Evolutionary conservation across 805 yeast genomes (phyloP).

Genomic region (Metschnikowia kofuensis): DNA sequence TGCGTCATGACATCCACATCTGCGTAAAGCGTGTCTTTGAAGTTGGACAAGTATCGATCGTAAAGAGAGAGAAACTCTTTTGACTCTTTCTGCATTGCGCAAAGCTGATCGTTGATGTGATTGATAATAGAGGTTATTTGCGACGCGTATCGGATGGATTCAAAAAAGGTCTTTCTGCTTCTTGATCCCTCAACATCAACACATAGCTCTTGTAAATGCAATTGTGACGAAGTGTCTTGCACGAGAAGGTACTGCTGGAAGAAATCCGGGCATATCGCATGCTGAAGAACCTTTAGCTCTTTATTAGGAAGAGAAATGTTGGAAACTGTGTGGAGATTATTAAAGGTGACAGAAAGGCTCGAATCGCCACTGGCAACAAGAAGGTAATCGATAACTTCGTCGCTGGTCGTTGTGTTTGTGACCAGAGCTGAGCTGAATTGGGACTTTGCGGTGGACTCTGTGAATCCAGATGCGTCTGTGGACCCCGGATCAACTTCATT

Average conservation of each 20-base stretch:
- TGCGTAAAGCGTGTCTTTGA: constrained; percentile 25
- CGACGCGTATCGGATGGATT: constrained; percentile 24
- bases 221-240: constrained; percentile 6
- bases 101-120: constrained; percentile 23
- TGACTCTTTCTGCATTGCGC: constrained; percentile 20
- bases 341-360: constrained; percentile 28
- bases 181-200: constrained; percentile 8
- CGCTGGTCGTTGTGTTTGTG: constrained; percentile 12
- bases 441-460: neutral
- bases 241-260: constrained; percentile 28
- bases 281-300: constrained; percentile 16
- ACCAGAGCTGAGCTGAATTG: constrained; percentile 10
- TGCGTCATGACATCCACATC: constrained; percentile 28
- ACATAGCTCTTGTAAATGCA: constrained; percentile 17
- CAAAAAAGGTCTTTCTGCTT: constrained; percentile 17
- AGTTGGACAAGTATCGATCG: constrained; percentile 34
- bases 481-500: constrained; percentile 8
- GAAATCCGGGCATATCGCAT: constrained; percentile 22
- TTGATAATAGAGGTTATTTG: constrained; percentile 25
- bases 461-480: neutral
- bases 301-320: constrained; percentile 21
- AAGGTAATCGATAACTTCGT: constrained; percentile 22
- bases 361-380: constrained; percentile 22
- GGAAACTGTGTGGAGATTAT: constrained; percentile 28
- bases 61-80: constrained; percentile 24